Evolutionary conservation across 352 stramenopile species (phyloP), one percentile per base, ranked within the genome.

Genomic region (Aphanomyces invadans): DNA sequence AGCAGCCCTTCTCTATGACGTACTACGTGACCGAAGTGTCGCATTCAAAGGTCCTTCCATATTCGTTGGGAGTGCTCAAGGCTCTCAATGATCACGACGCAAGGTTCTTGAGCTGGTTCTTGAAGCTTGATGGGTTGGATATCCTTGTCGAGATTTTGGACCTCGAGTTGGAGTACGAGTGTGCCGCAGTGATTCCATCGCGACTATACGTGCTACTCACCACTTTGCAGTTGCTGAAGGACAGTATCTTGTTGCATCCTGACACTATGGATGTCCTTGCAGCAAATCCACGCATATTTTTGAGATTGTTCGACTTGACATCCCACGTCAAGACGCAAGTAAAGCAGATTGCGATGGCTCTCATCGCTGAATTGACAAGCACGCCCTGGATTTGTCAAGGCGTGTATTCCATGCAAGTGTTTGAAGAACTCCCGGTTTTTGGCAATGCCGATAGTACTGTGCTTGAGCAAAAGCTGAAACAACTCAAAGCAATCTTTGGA

Each of bases 201-300:
- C 60, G 60, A 2, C 15, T 67, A 21, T 28, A 12, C n/a, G 48
- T 59, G 15, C 46, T 67, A 19, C n/a, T 33, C 11, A 25, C 48
- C 12, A 67, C 60, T 10, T 42, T 67, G 11, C 23, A 39, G 21
- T 51, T 67, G 38, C 48, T 67, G 5, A 45, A 51, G 29, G 23
- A 59, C 11, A 67, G 42, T 28, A 21, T 67, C 10, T 12, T 31
- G 3, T 51, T 33, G 21, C 11, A 19, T 21, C 28, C 19, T 5
- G 55, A 64, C 21, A 12, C 25, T 23, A 49, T 63, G 21, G 23
- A 11, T 56, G 55, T 38, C 15, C 25, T 63, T 11, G 15, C 36
- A 11, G 55, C 55, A 15, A 67, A 67, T 26, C 42, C 28, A 7
- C 29, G 60, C n/a, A 36, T 67, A 5, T 67, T 67, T 49, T 12